These are phyloP conservation scores for Lobulomyces angularis DNA, from an alignment of 192 early-diverging fungal genomes.

Conservation along the genomic window DNA sequence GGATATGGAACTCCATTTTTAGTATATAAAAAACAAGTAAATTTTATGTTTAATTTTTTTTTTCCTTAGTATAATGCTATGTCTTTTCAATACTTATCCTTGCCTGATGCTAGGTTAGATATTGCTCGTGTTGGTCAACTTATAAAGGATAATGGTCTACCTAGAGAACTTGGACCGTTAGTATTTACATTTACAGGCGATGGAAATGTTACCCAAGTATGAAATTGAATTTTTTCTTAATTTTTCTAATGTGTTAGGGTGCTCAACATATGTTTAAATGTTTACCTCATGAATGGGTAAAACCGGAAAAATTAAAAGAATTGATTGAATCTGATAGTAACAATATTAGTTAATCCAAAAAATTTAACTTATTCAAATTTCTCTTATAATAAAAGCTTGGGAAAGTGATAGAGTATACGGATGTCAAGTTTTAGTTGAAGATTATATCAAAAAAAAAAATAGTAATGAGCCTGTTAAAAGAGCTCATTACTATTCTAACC, in stretches of 20 bases:
- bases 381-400: slow-evolving; percentile 26
- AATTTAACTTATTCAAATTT: not conserved
- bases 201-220: slow-evolving; percentile 75
- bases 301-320: slow-evolving; percentile 34
- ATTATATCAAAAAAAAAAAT: slow-evolving; percentile 71
- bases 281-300: slow-evolving; percentile 82
- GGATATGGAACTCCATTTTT: slow-evolving; percentile 94
- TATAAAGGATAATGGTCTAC: slow-evolving; percentile 78
- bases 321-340: slow-evolving; percentile 19
- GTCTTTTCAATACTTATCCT: slow-evolving; percentile 26
- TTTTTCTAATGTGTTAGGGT: slow-evolving; percentile 34
- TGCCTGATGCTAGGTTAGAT: slow-evolving; percentile 43
- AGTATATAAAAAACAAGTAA: slow-evolving; percentile 29
- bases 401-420: slow-evolving; percentile 67
- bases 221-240: not conserved
- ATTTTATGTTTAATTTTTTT: slow-evolving; percentile 11
- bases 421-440: slow-evolving; percentile 59
- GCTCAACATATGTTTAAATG: slow-evolving; percentile 82
- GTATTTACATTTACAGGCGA: slow-evolving; percentile 81
- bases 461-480: slow-evolving; percentile 40
- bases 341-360: not conserved
- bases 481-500: slow-evolving; percentile 63
- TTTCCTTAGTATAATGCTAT: not conserved
- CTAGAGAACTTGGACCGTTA: slow-evolving; percentile 77
- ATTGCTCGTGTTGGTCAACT: slow-evolving; percentile 57